Percentiles rank a stretch among this genome's conserved stretches.
These are phyloP conservation scores for Aspergillus latus DNA, from an alignment of 2,329 filamentous ascomycete species.

Conservation along the genomic window DNA sequence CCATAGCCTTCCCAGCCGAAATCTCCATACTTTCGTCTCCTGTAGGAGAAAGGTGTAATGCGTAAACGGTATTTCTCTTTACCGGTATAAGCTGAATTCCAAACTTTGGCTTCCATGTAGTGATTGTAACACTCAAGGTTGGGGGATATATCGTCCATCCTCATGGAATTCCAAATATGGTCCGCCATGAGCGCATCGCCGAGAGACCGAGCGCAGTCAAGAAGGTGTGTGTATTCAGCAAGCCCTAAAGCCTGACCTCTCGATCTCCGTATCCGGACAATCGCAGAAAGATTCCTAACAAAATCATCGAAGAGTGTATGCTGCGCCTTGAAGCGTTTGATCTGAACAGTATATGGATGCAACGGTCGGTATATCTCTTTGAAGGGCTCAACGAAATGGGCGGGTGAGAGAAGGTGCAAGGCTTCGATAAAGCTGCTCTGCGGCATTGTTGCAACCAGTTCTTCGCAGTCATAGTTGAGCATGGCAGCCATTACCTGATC, in stretches of 20 bases:
- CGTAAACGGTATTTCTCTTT: slow-evolving; percentile 41
- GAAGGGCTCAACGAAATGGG: slow-evolving; percentile 49
- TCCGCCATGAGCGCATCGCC: slow-evolving; percentile 47
- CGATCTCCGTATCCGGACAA: slow-evolving; percentile 41
- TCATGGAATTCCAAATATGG: slow-evolving; percentile 50
- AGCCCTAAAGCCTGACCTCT: slow-evolving; percentile 42
- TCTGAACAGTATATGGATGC: slow-evolving; percentile 49
- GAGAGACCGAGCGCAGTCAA: slow-evolving; percentile 53
- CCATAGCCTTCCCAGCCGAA: slow-evolving; percentile 32
- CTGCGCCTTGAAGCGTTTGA: slow-evolving; percentile 44
- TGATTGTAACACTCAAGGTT: slow-evolving; percentile 56
- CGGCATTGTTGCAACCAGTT: slow-evolving; percentile 47
- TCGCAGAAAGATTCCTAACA: slow-evolving; percentile 34
- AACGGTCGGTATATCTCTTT: slow-evolving; percentile 50
- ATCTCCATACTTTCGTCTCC: slow-evolving; percentile 26
- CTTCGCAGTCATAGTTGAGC: slow-evolving; percentile 31
- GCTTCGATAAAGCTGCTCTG: slow-evolving; percentile 62
- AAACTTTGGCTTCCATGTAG: slow-evolving; percentile 53
- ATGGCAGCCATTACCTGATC: slow-evolving; percentile 42
- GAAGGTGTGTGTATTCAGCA: slow-evolving; percentile 53
- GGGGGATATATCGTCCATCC: slow-evolving; percentile 39
- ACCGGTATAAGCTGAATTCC: slow-evolving; percentile 45
- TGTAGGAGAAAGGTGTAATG: slow-evolving; percentile 34
- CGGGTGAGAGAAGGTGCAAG: slow-evolving; percentile 62
- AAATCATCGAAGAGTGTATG: slow-evolving; percentile 43